Conservation (phyloP, 371 early-diverging fungal genomes). For the Entomophthora muscae region DNA sequence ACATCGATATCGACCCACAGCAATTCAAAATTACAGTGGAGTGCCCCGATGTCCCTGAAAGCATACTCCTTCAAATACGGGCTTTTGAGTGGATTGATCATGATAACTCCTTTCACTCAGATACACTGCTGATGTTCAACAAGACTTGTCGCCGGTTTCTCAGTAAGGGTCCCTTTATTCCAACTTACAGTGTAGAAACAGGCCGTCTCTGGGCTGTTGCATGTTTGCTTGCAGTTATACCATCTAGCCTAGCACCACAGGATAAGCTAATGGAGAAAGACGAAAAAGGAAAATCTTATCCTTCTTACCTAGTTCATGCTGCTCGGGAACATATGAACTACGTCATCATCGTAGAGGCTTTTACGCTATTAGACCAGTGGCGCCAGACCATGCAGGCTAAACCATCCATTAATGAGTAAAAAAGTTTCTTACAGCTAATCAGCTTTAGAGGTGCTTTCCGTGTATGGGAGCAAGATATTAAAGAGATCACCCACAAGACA, state of each 20-base stretch:
- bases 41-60: background rate
- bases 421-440: too few species aligned
- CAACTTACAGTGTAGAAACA: background rate
- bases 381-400: background rate
- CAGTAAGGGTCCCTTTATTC: background rate
- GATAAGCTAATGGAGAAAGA: background rate
- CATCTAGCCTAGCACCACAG: background rate
- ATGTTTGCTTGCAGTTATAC: background rate
- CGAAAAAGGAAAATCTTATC: background rate
- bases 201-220: background rate
- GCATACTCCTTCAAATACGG: background rate
- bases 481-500: background rate
- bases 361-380: background rate
- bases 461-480: too few species aligned
- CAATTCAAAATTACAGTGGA: background rate
- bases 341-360: background rate
- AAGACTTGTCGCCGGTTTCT: background rate
- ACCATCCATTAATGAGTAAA: background rate
- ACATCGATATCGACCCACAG: background rate
- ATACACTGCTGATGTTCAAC: background rate
- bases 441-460: too few species aligned
- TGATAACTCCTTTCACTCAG: background rate
- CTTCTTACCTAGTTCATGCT: background rate
- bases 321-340: background rate
- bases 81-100: background rate